A percentile compares a stretch with the other conserved stretches of the same genome.
Conservation (phyloP, 208 protist species). For the Acanthamoeba healyi region DNA sequence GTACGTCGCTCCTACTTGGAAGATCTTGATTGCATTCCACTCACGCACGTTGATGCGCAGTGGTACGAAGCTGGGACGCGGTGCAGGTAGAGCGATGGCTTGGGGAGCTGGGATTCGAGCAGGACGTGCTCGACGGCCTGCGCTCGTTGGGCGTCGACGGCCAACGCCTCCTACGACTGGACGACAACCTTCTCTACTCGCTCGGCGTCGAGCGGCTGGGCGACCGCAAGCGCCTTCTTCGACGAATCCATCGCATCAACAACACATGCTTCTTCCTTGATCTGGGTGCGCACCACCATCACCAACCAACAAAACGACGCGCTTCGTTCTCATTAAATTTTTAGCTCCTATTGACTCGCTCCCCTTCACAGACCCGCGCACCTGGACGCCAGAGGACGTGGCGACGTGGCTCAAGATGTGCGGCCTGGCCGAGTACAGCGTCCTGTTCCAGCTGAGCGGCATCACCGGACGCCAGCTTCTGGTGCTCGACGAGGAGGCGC, state of each 20-base stretch:
- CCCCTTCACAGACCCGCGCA: neutral
- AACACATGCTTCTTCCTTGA: slow-evolving; percentile 28
- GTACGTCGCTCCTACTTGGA: too few relatives aligned
- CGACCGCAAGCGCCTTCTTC: neutral
- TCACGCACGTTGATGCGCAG: too few relatives aligned
- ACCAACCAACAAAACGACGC: too few relatives aligned
- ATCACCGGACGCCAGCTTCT: neutral
- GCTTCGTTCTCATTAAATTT: neutral
- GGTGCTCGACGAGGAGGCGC: neutral
- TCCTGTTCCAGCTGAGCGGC: neutral
- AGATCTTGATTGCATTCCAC: too few relatives aligned
- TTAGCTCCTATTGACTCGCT: neutral
- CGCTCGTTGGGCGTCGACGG: neutral
- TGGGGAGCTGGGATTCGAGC: neutral
- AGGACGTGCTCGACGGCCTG: neutral
- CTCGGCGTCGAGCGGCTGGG: neutral
- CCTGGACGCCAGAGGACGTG: neutral
- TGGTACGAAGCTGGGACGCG: neutral
- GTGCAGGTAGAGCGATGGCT: neutral
- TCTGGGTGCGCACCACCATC: neutral
- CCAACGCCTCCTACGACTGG: neutral
- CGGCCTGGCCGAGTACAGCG: neutral
- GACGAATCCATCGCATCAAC: neutral
- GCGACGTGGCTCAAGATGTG: neutral
- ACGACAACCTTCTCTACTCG: neutral